A percentile compares a stretch with the other conserved stretches of the same genome.
phyloP scores from a whole-genome alignment of 192 early-diverging fungal genomes.

The Thamnidium elegans region DNA sequence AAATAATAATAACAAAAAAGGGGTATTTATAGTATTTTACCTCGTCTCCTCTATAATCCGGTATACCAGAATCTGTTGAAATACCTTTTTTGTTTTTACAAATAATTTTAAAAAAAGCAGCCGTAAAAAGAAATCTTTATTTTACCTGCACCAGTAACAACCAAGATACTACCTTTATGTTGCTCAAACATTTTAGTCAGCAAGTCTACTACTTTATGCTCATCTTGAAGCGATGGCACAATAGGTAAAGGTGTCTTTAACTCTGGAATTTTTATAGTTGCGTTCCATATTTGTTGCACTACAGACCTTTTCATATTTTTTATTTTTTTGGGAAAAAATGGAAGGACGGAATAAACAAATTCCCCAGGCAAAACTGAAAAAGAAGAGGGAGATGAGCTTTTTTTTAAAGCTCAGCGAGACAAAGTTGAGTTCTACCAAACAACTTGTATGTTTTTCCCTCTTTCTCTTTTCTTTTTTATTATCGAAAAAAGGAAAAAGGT shows the following conservation, averaged over 20 bases:
- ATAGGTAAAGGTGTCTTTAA: background rate
- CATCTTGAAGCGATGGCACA: constrained; percentile 22
- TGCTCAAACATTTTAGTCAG: constrained; percentile 38
- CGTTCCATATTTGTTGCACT: constrained; percentile 5
- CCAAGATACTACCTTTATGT: constrained; percentile 32
- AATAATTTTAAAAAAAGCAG: background rate
- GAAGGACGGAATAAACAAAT: background rate
- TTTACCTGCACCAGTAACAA: constrained; percentile 54
- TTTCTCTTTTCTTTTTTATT: no score
- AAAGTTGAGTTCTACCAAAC: no score
- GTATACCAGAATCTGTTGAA: constrained; percentile 69
- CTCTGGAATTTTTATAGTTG: constrained; percentile 25
- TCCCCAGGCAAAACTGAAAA: no score
- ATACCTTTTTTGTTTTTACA: constrained; percentile 35
- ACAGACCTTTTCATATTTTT: background rate
- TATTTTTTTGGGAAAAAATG: background rate
- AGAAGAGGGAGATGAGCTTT: no score
- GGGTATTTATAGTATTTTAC: constrained; percentile 13
- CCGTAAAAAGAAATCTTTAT: background rate
- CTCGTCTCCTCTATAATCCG: constrained; percentile 80
- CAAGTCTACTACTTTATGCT: constrained; percentile 20
- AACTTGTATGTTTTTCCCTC: no score
- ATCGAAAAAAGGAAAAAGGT: no score
- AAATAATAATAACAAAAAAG: no score
- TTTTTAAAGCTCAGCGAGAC: no score